Evolutionary conservation across 305 asterid species (phyloP).

Genomic region (Rubia occidens): DNA sequence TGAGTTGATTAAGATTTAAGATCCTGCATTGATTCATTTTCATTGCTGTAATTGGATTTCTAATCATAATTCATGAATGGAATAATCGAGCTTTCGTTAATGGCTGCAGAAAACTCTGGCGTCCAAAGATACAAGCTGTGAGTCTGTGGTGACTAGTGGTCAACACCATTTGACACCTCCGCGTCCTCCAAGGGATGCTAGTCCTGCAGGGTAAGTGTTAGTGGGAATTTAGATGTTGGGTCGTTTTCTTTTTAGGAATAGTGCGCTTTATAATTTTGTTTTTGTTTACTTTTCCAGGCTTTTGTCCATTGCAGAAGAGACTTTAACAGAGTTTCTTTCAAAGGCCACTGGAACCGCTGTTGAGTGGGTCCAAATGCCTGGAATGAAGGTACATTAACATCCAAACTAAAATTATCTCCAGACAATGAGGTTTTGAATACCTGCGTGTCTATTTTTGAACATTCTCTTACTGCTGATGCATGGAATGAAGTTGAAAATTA

Average conservation of each 20-base stretch:
- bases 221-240: constrained; percentile 48
- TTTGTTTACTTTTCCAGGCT: constrained; percentile 53
- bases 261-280: constrained; percentile 37
- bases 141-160: constrained; percentile 92
- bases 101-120: constrained; percentile 54
- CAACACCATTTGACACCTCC: constrained; percentile 74
- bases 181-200: constrained; percentile 98
- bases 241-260: constrained; percentile 45
- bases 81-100: constrained; percentile 12
- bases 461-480: neutral
- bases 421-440: neutral
- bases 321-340: constrained; percentile 99
- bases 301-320: constrained; percentile 98
- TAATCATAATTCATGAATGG: neutral
- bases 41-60: neutral
- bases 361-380: constrained; percentile 99
- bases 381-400: constrained; percentile 71
- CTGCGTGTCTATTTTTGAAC: neutral
- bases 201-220: constrained; percentile 96
- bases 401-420: neutral
- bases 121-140: constrained; percentile 89
- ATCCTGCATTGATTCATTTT: neutral
- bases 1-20: constrained; percentile 10
- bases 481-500: neutral
- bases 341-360: constrained; percentile 99